Evolutionary conservation across 331 rosid species (phyloP), one percentile per base, ranked within the genome.

Genomic region (Acacia pycnantha): DNA sequence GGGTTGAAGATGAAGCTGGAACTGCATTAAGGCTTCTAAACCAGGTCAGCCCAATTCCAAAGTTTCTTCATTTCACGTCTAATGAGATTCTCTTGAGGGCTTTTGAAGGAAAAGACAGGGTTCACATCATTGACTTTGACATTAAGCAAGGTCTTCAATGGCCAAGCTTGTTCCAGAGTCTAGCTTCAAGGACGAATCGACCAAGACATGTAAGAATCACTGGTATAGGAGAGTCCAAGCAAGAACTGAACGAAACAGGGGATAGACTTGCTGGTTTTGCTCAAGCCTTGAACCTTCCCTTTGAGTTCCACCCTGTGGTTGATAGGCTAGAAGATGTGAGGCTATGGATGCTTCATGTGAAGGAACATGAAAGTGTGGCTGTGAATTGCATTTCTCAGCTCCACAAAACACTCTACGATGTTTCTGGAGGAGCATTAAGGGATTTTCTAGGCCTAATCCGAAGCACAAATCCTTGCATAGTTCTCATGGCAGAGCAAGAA

Each of bases 271-370:
- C 97, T 0, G 97, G 95, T 7, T 92, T 96, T 13, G 99, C 99
- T 0, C 94, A 90, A 66, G 92, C 95, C 0, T 75, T 96, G 68
- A 91, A 90, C 88, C 85, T 96, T 19, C 98, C 98, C 22, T 96
- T 96, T 1, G 98, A 94, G 90, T 96, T 96, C 37, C 99, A 94
- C 53, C 94, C 97, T 0, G 99, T 96, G 2, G 99, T 96, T 70
- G 99, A 96, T 79, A 89, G 99, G 74, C 88, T 96, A 33, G 99
- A 96, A 78, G 99, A 96, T 50, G 99, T 96, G 79, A 89, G 99
- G 78, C 90, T 96, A 16, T 96, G 99, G 99, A 96, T 96, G 99
- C 98, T 96, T 77, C 98, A 94, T 78, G 98, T 96, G 68, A 96
- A 94, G 93, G 98, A 96, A 76, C 91, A 90, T 2, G 99, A 96